phyloP scores from a whole-genome alignment of 2,329 filamentous ascomycete species.

The Colletotrichum nymphaeae region DNA sequence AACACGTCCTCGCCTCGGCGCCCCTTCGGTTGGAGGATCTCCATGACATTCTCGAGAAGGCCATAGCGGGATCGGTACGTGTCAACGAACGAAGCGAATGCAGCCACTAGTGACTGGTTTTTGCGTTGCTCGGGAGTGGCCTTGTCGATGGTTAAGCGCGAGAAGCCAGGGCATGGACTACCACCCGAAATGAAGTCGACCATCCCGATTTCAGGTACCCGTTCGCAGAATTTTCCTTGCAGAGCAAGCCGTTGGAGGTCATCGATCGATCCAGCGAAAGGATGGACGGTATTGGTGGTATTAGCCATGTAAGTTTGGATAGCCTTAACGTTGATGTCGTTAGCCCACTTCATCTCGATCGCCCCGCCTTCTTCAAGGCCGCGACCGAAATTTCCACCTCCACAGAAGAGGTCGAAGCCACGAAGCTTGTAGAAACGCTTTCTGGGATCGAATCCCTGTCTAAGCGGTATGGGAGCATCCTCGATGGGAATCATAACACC shows the following conservation, averaged over 20 bases:
- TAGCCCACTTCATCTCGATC: constrained; percentile 73
- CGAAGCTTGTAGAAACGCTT: constrained; percentile 53
- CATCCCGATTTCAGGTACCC: constrained; percentile 69
- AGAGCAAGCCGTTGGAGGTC: constrained; percentile 70
- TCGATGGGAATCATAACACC: constrained; percentile 38
- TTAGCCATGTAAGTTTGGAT: constrained; percentile 83
- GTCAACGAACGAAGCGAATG: constrained; percentile 80
- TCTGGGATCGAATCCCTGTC: constrained; percentile 66
- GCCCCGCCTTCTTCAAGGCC: constrained; percentile 79
- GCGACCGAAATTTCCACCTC: constrained; percentile 81
- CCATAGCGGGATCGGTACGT: constrained; percentile 81
- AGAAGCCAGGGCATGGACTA: constrained; percentile 84
- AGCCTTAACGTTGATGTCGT: constrained; percentile 73
- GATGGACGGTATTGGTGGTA: constrained; percentile 52
- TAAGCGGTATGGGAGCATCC: constrained; percentile 45
- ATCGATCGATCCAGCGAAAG: constrained; percentile 80
- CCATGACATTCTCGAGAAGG: constrained; percentile 80
- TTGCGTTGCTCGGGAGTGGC: constrained; percentile 66
- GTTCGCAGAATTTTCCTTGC: constrained; percentile 54
- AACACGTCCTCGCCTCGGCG: constrained; percentile 72
- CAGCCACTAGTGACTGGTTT: constrained; percentile 82
- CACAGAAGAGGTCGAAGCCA: constrained; percentile 81
- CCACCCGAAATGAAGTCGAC: constrained; percentile 79
- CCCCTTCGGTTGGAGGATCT: constrained; percentile 66
- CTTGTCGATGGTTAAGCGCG: constrained; percentile 68